Evolutionary conservation across 805 yeast genomes (phyloP), one percentile per base, ranked within the genome.

Genomic region (Saccharomycopsis fibuligera): DNA sequence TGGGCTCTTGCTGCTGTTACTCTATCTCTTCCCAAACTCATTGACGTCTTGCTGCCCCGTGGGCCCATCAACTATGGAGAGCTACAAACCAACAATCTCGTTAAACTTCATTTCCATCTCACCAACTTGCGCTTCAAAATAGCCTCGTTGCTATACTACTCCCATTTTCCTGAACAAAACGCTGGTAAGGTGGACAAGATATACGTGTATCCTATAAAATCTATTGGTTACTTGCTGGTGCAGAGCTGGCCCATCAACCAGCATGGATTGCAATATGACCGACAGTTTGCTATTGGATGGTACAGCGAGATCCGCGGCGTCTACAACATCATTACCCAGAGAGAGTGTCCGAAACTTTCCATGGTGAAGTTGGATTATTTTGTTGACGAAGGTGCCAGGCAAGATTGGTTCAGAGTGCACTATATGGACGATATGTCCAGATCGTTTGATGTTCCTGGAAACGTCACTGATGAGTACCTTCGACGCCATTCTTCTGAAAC

Each of bases 151-250:
- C n/a, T 9, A 35, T 8, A 8, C 12, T 27, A 8, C 12, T 27
- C 12, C 8, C 10, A 12, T 8, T 8, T 27, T 8, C 8, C 31
- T 23, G 25, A 21, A 25, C 5, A 16, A 21, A 14, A 16, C 14
- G 10, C 25, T 12, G 43, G 33, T 5, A 25, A 5, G n/a, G 41
- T 56, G 19, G 36, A 44, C 16, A 49, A 54, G 44, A 46, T 56
- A 25, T 51, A 45, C 48, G 48, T 64, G 5, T 59, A 56, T 41
- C 68, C 68, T 5, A 57, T 64, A 51, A 64, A 64, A 47, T 63
- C 67, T 2, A 50, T 64, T 31, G 54, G 57, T 6, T 65, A 62
- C 25, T 50, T 64, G 17, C 39, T 47, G 2, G 55, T 64, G 16
- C 35, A 50, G 5, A 53, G 54, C 38, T 53, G 57, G 23, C 53